Conservation (phyloP, 176 grass and related monocot species). For the Aegilops umbellulata region DNA sequence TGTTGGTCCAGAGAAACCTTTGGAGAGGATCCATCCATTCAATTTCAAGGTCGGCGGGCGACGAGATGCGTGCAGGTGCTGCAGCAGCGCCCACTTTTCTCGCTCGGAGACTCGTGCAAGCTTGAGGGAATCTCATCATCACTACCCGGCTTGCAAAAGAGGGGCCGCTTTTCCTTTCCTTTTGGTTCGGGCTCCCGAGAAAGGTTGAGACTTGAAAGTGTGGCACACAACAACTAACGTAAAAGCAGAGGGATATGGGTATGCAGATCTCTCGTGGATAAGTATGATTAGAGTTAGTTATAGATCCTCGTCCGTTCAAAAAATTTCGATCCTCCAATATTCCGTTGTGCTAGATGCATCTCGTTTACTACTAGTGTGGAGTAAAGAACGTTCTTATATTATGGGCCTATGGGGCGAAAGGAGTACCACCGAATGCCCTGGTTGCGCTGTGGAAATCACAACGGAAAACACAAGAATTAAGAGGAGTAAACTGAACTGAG, state of each 20-base stretch:
- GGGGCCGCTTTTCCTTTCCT: neutral
- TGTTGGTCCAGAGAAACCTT: conserved; percentile 22
- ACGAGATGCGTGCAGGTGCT: conserved; percentile 8
- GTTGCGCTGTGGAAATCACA: neutral
- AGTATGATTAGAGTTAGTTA: neutral
- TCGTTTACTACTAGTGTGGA: neutral
- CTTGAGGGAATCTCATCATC: conserved; percentile 13
- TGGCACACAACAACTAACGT: neutral
- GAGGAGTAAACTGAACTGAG: neutral
- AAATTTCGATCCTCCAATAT: no score
- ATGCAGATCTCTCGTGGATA: neutral
- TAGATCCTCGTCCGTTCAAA: no score
- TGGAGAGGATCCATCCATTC: neutral
- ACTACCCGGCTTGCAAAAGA: neutral
- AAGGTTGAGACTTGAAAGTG: neutral
- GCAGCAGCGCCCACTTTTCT: neutral
- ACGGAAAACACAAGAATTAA: neutral
- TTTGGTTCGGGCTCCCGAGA: neutral
- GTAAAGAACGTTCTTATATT: no score
- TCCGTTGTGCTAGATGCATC: no score
- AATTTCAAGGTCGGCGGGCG: neutral
- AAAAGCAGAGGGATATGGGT: neutral
- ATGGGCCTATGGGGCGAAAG: no score
- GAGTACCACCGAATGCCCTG: no score
- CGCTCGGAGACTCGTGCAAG: neutral